Evolutionary conservation across 2,329 filamentous ascomycete species (phyloP), one percentile per base, ranked within the genome.

Genomic region (Fusarium sororula): DNA sequence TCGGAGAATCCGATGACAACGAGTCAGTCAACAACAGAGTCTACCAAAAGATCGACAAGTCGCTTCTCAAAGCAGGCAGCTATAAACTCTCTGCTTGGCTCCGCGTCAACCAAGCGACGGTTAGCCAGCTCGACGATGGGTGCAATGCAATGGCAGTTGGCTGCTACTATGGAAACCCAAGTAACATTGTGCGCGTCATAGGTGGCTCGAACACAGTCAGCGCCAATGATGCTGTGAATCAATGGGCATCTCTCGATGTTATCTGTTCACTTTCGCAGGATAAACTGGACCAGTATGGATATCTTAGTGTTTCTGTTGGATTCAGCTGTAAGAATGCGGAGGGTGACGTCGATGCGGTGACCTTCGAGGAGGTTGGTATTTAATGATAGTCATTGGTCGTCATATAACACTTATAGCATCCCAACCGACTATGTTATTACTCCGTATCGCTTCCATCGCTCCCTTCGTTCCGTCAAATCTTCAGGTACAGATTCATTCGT

Each of bases 91-190:
- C 35, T 1, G 35, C 35, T 10, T 13, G 4, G 7, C 10, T 54
- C 0, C 51, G 24, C 5, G 51, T 54, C 7, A 24, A 39, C 2
- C 2, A 0, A 8, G 51, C 51, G 10, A n/a, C 7, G 1, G 4
- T 22, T 7, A 54, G 2, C 3, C 5, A 5, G 20, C 4, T 0
- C 6, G 5, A 12, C 24, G 35, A 54, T 1, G 51, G 35, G 10
- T 54, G 51, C 24, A 54, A 39, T n/a, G 35, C 51, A 7, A n/a
- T 54, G 32, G 12, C 7, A 3, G 15, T 39, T 1, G 35, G 7
- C 5, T 54, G 51, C 11, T 54, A n/a, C 14, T 54, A 54, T 4
- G 24, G 35, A 20, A 14, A 54, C 4, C 51, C 51, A 0, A 28
- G 2, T 7, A 28, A 17, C 6, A 6, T 39, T 4, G 7, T 7